Evolutionary conservation across 106 monocot genomes (phyloP), one percentile per base, ranked within the genome.

Genomic region (Posidonia australis): DNA sequence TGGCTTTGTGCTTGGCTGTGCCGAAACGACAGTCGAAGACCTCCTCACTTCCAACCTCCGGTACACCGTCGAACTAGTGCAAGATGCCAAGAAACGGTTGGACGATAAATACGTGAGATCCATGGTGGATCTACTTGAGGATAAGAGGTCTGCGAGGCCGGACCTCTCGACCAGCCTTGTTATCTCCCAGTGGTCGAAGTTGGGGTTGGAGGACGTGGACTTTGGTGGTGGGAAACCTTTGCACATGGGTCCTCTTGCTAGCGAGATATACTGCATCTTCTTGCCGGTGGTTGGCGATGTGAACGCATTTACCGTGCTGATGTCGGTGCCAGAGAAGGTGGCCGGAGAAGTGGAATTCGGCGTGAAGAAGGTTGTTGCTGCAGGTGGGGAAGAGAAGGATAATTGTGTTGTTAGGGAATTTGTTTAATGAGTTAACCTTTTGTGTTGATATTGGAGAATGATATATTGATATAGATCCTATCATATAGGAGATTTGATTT

Each of bases 221-320:
- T 94, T 94, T 27, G 94, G 94, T 5, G 79, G 25, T 9, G 94
- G 94, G 14, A 74, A 21, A 60, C 82, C 94, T 10, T 10, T 82
- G 1, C 82, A 94, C 64, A 82, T 94, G 84, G 86, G 90, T 0
- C 75, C 94, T 31, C 55, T 87, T n/a, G 64, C 84, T 1, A 94
- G 89, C 29, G 90, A 90, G 77, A 83, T 94, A 0, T 94, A 94
- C 65, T 90, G 94, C 67, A 46, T 94, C 3, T 80, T 94, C 64
- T 31, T 84, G 31, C 94, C 94, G 1, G 90, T 94, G 9, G 22
- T 84, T 25, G 94, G 82, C 5, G 84, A 94, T 23, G 23, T 80
- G 14, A 59, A 89, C 27, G 83, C 80, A 0, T 80, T 84, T 72
- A 87, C 72, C 18, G 80, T 94, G 67, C 68, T 86, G 41, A 23